Percentiles rank a stretch among this genome's conserved stretches.
Evolutionary conservation across 495 filamentous ascomycete genomes (phyloP).

Genomic region (Pyrenopolyporus hunteri): DNA sequence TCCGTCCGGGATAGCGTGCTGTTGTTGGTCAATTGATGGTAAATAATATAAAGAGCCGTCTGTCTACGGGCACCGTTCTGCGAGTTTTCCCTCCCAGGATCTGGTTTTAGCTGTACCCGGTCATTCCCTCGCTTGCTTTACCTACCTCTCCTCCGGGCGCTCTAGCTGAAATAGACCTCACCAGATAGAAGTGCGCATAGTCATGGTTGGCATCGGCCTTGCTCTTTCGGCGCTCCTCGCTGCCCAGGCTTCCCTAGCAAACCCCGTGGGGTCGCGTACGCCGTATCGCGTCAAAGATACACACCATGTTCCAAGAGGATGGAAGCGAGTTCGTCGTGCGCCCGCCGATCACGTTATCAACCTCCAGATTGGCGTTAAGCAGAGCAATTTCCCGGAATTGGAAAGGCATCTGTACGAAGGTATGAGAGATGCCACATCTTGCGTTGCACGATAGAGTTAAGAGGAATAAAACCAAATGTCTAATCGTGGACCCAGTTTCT

Average conservation of each 20-base stretch:
- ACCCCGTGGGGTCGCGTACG: slow-evolving; percentile 43
- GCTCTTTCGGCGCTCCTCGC: slow-evolving; percentile 38
- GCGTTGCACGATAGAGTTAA: slow-evolving; percentile 51
- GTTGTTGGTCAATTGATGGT: neutral
- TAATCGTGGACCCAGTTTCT: slow-evolving; percentile 54
- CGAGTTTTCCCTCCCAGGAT: neutral
- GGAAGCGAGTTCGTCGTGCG: slow-evolving; percentile 54
- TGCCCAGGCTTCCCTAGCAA: slow-evolving; percentile 39
- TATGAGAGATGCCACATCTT: slow-evolving; percentile 40
- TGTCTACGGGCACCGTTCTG: slow-evolving; percentile 3
- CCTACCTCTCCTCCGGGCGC: neutral
- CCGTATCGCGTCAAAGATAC: slow-evolving; percentile 60
- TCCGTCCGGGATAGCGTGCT: slow-evolving; percentile 25
- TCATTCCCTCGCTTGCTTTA: slow-evolving; percentile 4
- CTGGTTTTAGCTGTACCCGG: slow-evolving; percentile 2
- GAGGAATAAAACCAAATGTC: slow-evolving; percentile 38
- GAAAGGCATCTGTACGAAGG: slow-evolving; percentile 58
- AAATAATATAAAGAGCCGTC: slow-evolving; percentile 19
- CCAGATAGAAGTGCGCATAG: slow-evolving; percentile 7
- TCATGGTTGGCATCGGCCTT: slow-evolving; percentile 41
- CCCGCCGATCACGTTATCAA: slow-evolving; percentile 48
- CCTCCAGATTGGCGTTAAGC: slow-evolving; percentile 35
- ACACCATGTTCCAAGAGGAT: slow-evolving; percentile 55
- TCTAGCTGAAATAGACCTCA: neutral
- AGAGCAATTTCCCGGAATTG: slow-evolving; percentile 48